Evolutionary conservation across 108 stramenopile genomes (phyloP), one percentile per base, ranked within the genome.

Genomic region (Thalassiosira profunda): DNA sequence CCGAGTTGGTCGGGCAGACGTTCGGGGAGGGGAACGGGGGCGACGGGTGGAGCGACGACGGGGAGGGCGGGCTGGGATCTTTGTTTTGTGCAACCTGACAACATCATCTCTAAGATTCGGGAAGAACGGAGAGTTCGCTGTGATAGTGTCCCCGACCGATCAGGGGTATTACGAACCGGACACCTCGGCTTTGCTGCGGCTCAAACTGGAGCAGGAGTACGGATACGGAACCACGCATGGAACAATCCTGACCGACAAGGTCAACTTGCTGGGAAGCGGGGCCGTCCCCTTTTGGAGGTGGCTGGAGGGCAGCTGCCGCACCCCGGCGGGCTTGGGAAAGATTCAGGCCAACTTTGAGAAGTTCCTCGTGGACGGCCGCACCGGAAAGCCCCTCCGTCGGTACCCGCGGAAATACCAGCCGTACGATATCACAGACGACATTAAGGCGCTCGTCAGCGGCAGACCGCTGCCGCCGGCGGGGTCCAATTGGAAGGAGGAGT

Each of bases 91-190:
- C 44, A 5, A 30, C 43, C 76, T 95, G 58, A 95, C 93, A 44
- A 74, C 83, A 6, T 51, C 93, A 31, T 86, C 84, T 29, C 15
- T 38, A 52, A 86, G 90, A 67, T 86, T 88, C 53, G 86, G 87
- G 24, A 85, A 75, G 36, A 57, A 71, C 21, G 86, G 89, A n/a
- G 86, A 89, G 45, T 87, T 94, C 56, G 88, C 78, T 1, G 90
- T 95, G 31, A 68, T 95, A 21, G n/a, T 84, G 35, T 83, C 85
- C n/a, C 94, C 94, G 28, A 91, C 88, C 30, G 94, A 95, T 48
- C 94, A 95, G 63, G 94, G 94, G 8, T 95, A 95, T 58, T 95
- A 89, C 75, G 94, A 95, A 74, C 94, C 94, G 11, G 94, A 95
- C 65, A 95, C 94, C 21, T 91, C 90, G 8, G 78, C 84, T 20